Conservation (phyloP, 805 yeast species). For the Lipomyces starkeyi region DNA sequence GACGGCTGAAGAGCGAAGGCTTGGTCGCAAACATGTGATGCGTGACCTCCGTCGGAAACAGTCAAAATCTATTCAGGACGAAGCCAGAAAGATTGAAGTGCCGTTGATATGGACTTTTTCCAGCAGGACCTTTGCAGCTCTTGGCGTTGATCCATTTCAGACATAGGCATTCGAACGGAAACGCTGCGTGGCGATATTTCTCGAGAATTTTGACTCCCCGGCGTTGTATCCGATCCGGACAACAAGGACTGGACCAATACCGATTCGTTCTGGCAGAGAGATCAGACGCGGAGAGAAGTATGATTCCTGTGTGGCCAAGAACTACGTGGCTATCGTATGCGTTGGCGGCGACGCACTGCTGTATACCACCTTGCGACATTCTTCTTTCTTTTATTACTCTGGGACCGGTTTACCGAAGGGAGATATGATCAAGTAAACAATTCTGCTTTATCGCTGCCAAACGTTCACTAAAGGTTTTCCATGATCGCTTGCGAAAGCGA, state of each 20-base stretch:
- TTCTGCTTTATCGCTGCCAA: no score
- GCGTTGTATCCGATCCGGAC: background rate
- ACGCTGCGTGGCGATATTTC: background rate
- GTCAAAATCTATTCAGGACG: no score
- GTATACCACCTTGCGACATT: background rate
- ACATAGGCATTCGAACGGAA: background rate
- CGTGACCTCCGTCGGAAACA: no score
- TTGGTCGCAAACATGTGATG: no score
- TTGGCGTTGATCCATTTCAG: background rate
- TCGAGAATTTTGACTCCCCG: background rate
- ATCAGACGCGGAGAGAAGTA: background rate
- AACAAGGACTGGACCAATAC: background rate
- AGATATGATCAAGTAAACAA: no score
- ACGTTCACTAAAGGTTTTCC: no score
- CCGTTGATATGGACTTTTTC: background rate
- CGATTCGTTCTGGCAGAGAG: background rate
- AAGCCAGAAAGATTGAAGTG: no score
- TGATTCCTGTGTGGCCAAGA: conserved; percentile 7
- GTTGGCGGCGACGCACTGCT: background rate
- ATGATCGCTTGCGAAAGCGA: no score
- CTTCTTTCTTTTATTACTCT: background rate
- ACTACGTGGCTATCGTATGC: conserved; percentile 3
- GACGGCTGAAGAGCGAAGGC: no score
- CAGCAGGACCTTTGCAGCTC: background rate
- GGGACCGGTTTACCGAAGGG: background rate